These are phyloP conservation scores for Ulmus americana DNA, from an alignment of 331 rosid genomes.

Conservation along the genomic window DNA sequence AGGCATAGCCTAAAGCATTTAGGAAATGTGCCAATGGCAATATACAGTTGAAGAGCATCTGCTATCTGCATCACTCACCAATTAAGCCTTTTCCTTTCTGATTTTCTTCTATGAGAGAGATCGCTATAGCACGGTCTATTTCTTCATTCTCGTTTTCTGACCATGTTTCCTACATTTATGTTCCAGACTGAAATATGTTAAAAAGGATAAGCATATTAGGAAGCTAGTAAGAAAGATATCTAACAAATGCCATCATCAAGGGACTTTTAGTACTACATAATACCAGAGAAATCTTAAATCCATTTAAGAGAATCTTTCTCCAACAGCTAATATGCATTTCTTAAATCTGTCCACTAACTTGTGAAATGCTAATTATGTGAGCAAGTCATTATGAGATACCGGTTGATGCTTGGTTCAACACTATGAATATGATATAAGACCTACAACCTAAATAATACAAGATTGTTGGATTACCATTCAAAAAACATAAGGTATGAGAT, in stretches of 20 bases:
- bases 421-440: slow-evolving; percentile 5
- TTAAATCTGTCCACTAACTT: not conserved
- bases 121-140: slow-evolving; percentile 69
- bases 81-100: slow-evolving; percentile 37
- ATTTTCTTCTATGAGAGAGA: slow-evolving; percentile 70
- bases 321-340: not conserved
- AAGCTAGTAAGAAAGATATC: not conserved
- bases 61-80: slow-evolving; percentile 48
- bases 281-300: not conserved
- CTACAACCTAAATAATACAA: not conserved
- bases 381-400: not conserved
- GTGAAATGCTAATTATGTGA: not conserved
- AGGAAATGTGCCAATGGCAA: not conserved
- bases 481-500: slow-evolving; percentile 6
- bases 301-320: not conserved
- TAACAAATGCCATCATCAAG: slow-evolving; percentile 3
- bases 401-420: not conserved
- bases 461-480: not conserved
- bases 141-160: slow-evolving; percentile 59
- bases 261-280: not conserved
- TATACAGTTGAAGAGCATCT: not conserved
- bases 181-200: slow-evolving; percentile 25
- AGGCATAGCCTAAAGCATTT: not conserved
- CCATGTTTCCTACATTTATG: slow-evolving; percentile 59
- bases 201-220: slow-evolving; percentile 3